These are phyloP conservation scores for Nicotiana benthamiana DNA, from an alignment of 257 asterid species.

Conservation along the genomic window DNA sequence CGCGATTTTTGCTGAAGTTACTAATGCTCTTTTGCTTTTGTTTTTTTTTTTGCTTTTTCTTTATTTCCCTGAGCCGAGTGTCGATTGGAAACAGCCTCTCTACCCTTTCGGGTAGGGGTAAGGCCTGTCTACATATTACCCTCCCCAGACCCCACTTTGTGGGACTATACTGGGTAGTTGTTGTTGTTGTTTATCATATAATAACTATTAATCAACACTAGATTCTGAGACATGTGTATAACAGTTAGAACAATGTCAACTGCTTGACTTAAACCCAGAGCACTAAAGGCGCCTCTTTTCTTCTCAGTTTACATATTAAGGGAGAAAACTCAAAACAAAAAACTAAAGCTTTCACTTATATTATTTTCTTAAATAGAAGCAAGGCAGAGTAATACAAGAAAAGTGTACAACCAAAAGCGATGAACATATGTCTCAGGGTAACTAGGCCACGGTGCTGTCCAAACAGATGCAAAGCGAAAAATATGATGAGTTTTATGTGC, in stretches of 20 bases:
- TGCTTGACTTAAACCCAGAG: not conserved
- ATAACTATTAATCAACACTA: not conserved
- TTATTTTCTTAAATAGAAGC: not conserved
- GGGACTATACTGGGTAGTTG: too few relatives aligned
- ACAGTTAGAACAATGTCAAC: not conserved
- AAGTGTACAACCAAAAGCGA: not conserved
- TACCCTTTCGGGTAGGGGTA: too few relatives aligned
- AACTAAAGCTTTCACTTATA: not conserved
- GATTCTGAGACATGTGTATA: not conserved
- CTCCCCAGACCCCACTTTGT: too few relatives aligned
- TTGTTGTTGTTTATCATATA: too few relatives aligned
- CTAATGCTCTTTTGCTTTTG: too few relatives aligned
- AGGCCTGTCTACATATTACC: too few relatives aligned
- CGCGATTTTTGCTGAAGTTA: too few relatives aligned
- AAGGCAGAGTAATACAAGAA: not conserved
- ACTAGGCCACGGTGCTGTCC: not conserved
- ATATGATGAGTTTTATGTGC: not conserved
- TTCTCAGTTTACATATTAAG: not conserved
- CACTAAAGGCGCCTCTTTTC: not conserved
- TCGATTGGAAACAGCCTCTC: too few relatives aligned
- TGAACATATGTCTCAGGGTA: not conserved
- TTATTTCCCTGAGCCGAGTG: too few relatives aligned
- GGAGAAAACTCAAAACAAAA: not conserved
- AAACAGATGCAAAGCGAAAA: not conserved
- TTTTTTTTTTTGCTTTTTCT: too few relatives aligned